Evolutionary conservation across 768 basidiomycete genomes (phyloP).

Genomic region (Serendipita sp.): DNA sequence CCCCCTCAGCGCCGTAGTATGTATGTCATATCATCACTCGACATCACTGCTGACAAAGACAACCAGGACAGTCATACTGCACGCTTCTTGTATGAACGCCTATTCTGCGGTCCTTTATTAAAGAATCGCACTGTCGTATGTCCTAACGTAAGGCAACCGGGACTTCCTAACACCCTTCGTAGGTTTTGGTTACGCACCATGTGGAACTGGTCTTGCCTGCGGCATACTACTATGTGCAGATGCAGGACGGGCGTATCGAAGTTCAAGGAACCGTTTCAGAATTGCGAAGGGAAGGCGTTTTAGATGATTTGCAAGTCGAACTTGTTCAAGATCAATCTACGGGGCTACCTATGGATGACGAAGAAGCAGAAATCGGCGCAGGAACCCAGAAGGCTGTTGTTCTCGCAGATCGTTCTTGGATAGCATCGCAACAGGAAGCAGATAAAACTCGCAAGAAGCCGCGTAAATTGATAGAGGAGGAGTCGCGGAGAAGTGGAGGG

Average conservation of each 20-base stretch:
- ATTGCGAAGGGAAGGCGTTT: slow-evolving; percentile 21
- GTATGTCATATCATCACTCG: neutral
- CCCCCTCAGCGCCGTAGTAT: slow-evolving; percentile 18
- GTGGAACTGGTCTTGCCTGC: slow-evolving; percentile 28
- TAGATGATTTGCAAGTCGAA: slow-evolving; percentile 14
- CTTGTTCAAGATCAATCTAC: neutral
- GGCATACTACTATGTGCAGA: slow-evolving; percentile 24
- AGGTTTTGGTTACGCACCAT: slow-evolving; percentile 30
- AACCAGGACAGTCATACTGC: slow-evolving; percentile 48
- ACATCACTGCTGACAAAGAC: slow-evolving; percentile 1
- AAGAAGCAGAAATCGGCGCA: neutral
- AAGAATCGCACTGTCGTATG: slow-evolving; percentile 50
- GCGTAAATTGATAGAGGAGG: slow-evolving; percentile 26
- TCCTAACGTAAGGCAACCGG: neutral
- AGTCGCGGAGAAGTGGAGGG: slow-evolving; percentile 12
- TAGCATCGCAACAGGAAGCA: slow-evolving; percentile 11
- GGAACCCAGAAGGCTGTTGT: neutral
- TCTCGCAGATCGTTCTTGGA: neutral
- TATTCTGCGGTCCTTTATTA: slow-evolving; percentile 51
- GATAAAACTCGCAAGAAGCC: slow-evolving; percentile 37
- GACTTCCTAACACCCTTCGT: neutral
- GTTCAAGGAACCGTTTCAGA: slow-evolving; percentile 24
- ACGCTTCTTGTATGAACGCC: slow-evolving; percentile 42
- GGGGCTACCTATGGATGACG: neutral
- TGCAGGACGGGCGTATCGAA: slow-evolving; percentile 29